Conservation (phyloP, 78 protist genomes). For the Dictyostelium capitatum region DNA sequence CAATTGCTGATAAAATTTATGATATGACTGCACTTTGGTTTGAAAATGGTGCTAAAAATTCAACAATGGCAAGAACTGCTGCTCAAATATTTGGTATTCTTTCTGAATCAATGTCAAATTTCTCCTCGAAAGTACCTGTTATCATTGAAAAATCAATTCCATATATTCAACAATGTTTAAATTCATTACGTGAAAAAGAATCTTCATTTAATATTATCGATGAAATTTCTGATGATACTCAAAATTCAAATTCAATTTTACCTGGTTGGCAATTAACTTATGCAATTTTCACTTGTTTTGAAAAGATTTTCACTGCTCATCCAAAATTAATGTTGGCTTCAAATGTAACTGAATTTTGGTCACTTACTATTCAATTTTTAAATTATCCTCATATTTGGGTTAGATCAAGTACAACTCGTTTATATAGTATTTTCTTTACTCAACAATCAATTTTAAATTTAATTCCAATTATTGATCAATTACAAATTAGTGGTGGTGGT, state of each 20-base stretch:
- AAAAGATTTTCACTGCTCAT: not conserved
- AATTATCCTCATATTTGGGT: slow-evolving; percentile 83
- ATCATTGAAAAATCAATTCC: not conserved
- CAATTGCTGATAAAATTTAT: not conserved
- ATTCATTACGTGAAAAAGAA: not conserved
- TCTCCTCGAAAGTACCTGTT: not conserved
- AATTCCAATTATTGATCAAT: slow-evolving; percentile 3
- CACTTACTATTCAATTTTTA: slow-evolving; percentile 4
- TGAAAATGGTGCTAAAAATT: slow-evolving; percentile 16
- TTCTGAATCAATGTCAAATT: slow-evolving; percentile 4
- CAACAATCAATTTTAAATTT: not conserved
- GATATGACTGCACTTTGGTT: slow-evolving; percentile 51
- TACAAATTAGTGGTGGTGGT: not conserved
- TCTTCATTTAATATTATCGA: not conserved
- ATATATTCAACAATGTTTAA: slow-evolving; percentile 21
- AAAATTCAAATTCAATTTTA: not conserved
- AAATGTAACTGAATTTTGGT: slow-evolving; percentile 10
- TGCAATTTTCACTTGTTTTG: slow-evolving; percentile 21
- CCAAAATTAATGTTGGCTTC: not conserved
- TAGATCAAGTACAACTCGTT: slow-evolving; percentile 45
- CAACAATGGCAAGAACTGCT: slow-evolving; percentile 29
- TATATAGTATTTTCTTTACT: slow-evolving; percentile 46
- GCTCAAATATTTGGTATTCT: slow-evolving; percentile 42
- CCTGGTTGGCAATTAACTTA: slow-evolving; percentile 69
- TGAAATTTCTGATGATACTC: slow-evolving; percentile 50